A percentile compares a stretch with the other conserved stretches of the same genome.
phyloP scores from a whole-genome alignment of 768 basidiomycete species.

The Austroboletus festivus region DNA sequence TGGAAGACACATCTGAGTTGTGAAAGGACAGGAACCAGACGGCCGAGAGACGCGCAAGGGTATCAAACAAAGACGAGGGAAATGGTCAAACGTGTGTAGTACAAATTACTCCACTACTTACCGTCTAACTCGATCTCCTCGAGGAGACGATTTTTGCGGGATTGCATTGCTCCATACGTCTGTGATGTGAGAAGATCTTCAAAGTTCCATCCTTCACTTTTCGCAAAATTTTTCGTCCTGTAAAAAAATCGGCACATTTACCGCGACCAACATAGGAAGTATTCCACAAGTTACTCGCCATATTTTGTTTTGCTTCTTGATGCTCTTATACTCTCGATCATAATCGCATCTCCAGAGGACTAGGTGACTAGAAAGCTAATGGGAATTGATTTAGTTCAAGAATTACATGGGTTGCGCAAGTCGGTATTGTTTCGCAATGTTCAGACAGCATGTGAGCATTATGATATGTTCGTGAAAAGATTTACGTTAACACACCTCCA shows the following conservation, averaged over 20 bases:
- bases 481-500: conserved; percentile 14
- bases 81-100: neutral
- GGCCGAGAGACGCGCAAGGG: neutral
- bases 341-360: conserved; percentile 28
- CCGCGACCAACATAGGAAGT: neutral
- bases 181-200: conserved; percentile 40
- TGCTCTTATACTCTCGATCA: neutral
- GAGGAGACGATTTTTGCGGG: conserved; percentile 36
- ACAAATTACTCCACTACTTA: conserved; percentile 17
- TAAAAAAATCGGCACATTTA: neutral
- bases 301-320: conserved; percentile 5
- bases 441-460: neutral
- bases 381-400: no score
- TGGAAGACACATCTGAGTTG: conserved; percentile 16
- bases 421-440: no score
- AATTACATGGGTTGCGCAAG: no score
- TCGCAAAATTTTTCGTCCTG: conserved; percentile 38
- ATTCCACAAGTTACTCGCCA: conserved; percentile 19
- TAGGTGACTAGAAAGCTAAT: conserved; percentile 24
- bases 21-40: neutral
- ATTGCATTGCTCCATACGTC: conserved; percentile 38
- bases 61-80: neutral
- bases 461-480: neutral
- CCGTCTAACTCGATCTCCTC: conserved; percentile 40
- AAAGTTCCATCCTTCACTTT: conserved; percentile 40